phyloP scores from a whole-genome alignment of 2,329 filamentous ascomycete genomes.

The Calycina herbarum region DNA sequence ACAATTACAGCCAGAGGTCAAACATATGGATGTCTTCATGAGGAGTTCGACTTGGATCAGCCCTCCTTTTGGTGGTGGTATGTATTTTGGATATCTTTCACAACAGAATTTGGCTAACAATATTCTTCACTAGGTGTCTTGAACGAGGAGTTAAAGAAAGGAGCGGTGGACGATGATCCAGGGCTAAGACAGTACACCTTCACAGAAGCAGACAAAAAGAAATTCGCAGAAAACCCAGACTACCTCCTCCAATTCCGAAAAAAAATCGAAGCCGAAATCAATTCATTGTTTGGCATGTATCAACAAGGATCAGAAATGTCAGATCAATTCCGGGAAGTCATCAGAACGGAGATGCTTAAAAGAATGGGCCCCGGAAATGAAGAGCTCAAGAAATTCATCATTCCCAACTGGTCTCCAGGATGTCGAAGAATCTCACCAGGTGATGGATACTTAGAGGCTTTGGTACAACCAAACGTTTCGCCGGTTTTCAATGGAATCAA shows the following conservation, averaged over 20 bases:
- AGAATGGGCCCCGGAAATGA: conserved; percentile 45
- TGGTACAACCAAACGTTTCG: conserved; percentile 47
- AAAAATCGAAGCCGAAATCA: conserved; percentile 45
- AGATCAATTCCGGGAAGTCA: conserved; percentile 41
- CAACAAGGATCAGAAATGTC: conserved; percentile 43
- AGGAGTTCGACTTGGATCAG: conserved; percentile 26
- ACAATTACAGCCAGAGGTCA: conserved; percentile 38
- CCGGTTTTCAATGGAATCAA: conserved; percentile 36
- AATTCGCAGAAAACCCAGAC: conserved; percentile 43
- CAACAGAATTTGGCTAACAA: not conserved
- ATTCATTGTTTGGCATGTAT: conserved; percentile 45
- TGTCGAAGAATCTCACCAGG: conserved; percentile 44
- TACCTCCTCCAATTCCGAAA: conserved; percentile 45
- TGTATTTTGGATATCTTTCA: not conserved
- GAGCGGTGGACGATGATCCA: conserved; percentile 32
- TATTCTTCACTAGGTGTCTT: conserved; percentile 17
- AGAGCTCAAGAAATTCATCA: conserved; percentile 43
- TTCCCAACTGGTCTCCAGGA: conserved; percentile 46
- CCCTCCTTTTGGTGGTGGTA: conserved; percentile 27
- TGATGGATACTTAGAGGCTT: conserved; percentile 44
- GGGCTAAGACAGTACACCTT: conserved; percentile 42
- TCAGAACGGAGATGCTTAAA: conserved; percentile 46
- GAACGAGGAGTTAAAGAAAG: conserved; percentile 18
- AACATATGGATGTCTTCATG: conserved; percentile 25
- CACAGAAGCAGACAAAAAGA: conserved; percentile 40